phyloP scores from a whole-genome alignment of 2,329 filamentous ascomycete genomes.

The Aspergillus sp. region DNA sequence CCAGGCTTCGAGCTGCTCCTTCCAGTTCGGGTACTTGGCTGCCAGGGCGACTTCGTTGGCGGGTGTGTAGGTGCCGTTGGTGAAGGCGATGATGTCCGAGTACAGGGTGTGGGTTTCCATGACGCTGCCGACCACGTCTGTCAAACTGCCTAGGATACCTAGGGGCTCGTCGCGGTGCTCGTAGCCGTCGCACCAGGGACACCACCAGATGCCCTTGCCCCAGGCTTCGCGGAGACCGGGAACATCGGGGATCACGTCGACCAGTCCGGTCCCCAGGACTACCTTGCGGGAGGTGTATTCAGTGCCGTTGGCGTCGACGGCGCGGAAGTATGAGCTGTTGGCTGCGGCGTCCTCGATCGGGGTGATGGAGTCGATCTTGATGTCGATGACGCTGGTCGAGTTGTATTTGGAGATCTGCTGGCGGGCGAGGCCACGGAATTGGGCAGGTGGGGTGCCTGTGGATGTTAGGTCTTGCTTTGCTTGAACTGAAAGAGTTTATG shows the following conservation, averaged over 20 bases:
- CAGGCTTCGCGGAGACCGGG: slow-evolving; percentile 59
- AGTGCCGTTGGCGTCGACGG: slow-evolving; percentile 39
- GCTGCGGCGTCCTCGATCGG: slow-evolving; percentile 22
- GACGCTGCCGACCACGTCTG: slow-evolving; percentile 49
- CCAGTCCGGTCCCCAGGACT: slow-evolving; percentile 60
- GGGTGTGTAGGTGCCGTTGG: slow-evolving; percentile 60
- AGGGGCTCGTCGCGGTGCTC: slow-evolving; percentile 63
- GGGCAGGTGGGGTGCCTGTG: slow-evolving; percentile 56
- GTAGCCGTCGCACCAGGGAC: slow-evolving; percentile 65
- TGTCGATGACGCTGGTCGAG: slow-evolving; percentile 55
- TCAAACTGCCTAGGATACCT: slow-evolving; percentile 54
- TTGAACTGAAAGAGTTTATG: slow-evolving; percentile 1
- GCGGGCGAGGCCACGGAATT: slow-evolving; percentile 58
- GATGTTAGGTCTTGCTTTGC: neutral
- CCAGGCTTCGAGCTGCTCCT: slow-evolving; percentile 52
- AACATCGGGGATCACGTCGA: slow-evolving; percentile 57
- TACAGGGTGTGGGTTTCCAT: slow-evolving; percentile 59
- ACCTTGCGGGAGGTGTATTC: slow-evolving; percentile 55
- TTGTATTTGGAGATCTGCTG: slow-evolving; percentile 55
- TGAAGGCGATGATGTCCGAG: slow-evolving; percentile 58
- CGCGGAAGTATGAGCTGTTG: slow-evolving; percentile 51
- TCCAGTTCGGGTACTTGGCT: slow-evolving; percentile 50
- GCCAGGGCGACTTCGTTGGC: slow-evolving; percentile 45
- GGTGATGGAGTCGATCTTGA: slow-evolving; percentile 49
- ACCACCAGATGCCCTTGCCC: slow-evolving; percentile 65